Evolutionary conservation across 1,284 basidiomycete species (phyloP), one percentile per base, ranked within the genome.

Genomic region (Phellinidium pouzarii): DNA sequence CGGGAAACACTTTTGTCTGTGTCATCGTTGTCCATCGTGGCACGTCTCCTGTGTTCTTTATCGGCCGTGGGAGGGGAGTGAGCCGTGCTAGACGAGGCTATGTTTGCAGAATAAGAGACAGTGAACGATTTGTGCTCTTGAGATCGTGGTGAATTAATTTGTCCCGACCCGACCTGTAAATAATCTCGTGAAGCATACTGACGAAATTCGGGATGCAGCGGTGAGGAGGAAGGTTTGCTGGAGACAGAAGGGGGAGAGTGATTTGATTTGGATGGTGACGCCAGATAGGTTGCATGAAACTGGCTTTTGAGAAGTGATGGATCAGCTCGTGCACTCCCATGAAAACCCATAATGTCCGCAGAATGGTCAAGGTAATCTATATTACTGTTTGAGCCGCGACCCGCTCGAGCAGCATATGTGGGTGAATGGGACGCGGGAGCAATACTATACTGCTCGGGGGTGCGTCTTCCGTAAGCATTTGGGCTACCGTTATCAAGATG

Each of bases 1-100:
- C 53, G 43, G 4, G 50, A 45, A 37, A 52, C 50, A 38, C 54
- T 52, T 20, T 42, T 44, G 40, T 56, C 50, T 20, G 54, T 56
- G 42, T 56, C 50, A 14, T 50, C 54, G 36, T 46, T 19, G 40
- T 52, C 54, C 17, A 56, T 40, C 4, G 54, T 56, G 4, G 54
- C 50, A 23, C 50, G 50, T 40, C 54, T 52, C 45, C 50, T 49
- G 31, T 52, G 54, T 4, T 44, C 54, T 7, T n/a, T 47, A 17
- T 56, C 54, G 17, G 49, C 42, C 8, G 20, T 20, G 5, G 50
- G 46, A 44, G 50, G 44, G 8, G 44, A 41, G 34, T 38, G 31
- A 12, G n/a, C 29, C 11, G 50, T 31, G 12, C 42, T n/a, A 20
- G 34, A 36, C 23, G 27, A 11, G 4, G 44, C 9, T 36, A 29